Conservation (phyloP, 1,284 basidiomycete genomes). For the Cutaneotrichosporon cutaneum region DNA sequence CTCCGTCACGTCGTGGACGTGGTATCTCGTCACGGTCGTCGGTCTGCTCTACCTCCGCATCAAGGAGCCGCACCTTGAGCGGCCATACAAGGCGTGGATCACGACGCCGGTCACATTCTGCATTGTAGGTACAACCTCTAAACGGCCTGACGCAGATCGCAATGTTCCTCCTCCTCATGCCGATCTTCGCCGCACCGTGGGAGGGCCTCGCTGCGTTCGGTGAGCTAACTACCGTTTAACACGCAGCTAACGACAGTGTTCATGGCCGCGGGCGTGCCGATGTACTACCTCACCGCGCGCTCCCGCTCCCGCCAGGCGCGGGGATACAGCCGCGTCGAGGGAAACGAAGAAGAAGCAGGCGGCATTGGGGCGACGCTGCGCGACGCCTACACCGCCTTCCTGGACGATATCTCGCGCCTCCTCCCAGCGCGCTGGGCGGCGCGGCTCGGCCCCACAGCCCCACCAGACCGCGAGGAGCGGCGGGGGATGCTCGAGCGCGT, state of each 20-base stretch:
- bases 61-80: slow-evolving; percentile 84
- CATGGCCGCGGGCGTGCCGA: slow-evolving; percentile 65
- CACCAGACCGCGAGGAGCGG: slow-evolving; percentile 20
- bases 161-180: slow-evolving; percentile 91
- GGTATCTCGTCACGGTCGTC: slow-evolving; percentile 85
- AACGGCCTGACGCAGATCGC: slow-evolving; percentile 62
- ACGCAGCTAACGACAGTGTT: slow-evolving; percentile 42
- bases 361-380: slow-evolving; percentile 25
- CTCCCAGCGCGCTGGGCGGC: slow-evolving; percentile 17
- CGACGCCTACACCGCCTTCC: slow-evolving; percentile 35
- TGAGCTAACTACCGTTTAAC: slow-evolving; percentile 47
- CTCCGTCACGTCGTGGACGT: slow-evolving; percentile 66
- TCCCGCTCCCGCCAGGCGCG: slow-evolving; percentile 23
- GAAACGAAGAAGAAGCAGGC: slow-evolving; percentile 13
- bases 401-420: slow-evolving; percentile 29
- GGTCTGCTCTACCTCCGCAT: slow-evolving; percentile 83
- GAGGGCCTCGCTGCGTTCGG: slow-evolving; percentile 83
- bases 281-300: slow-evolving; percentile 73
- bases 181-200: slow-evolving; percentile 85
- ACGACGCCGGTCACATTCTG: slow-evolving; percentile 89
- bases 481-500: slow-evolving; percentile 32
- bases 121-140: slow-evolving; percentile 59
- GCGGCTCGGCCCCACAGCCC: background rate
- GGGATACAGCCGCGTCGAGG: slow-evolving; percentile 16
- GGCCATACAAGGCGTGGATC: slow-evolving; percentile 90